Base-by-base conservation (phyloP, 1,284 basidiomycete genomes). In the Ustilago crameri region DNA sequence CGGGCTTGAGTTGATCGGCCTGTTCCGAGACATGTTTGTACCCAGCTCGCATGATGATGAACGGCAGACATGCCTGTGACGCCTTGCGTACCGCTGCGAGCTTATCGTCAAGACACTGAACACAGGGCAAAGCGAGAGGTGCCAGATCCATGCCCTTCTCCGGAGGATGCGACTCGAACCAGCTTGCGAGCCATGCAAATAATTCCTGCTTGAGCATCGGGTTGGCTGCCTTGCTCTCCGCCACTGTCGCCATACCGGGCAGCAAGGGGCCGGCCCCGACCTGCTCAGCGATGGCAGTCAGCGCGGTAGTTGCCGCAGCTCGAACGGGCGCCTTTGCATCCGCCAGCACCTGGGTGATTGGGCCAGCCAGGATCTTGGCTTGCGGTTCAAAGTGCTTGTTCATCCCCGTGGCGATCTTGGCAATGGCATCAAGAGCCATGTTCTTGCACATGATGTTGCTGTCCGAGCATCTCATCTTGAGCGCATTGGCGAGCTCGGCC, bases 331-430 rank as follows among this genome's bases (percentile, higher is more conserved):
- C 90, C 84, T 98, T 98, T 82, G 95, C 93, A 82, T 99, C 96
- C 8, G 95, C 89, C 7, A 98, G 87, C 5, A 95, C 93, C 23
- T 90, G 90, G 2, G 90, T 89, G 9, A 98, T 87, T 0, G 95
- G 89, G 0, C 89, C 84, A 10, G 89, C 88, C 73, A 95, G 91
- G 46, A 92, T 86, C 24, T 90, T 89, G 4, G 88, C 88, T 74
- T 95, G 88, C 81, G 92, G 95, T 75, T 98, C 95, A 81, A 99
- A 98, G 0, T 92, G 89, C 80, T 91, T 93, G 48, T 93, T 93
- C 93, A 98, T 97, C 1, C 93, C 95, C 0, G 87, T 89, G 2
- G 96, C 93, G 64, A 98, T 90, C 46, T 93, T 91, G 40, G 90
- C 87, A 51, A 97, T 90, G 61, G 96, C 91, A 78, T 96, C 94